A percentile compares a stretch with the other conserved stretches of the same genome.
Evolutionary conservation across 495 filamentous ascomycete genomes (phyloP).

Genomic region (Neurospora tetrasperma): DNA sequence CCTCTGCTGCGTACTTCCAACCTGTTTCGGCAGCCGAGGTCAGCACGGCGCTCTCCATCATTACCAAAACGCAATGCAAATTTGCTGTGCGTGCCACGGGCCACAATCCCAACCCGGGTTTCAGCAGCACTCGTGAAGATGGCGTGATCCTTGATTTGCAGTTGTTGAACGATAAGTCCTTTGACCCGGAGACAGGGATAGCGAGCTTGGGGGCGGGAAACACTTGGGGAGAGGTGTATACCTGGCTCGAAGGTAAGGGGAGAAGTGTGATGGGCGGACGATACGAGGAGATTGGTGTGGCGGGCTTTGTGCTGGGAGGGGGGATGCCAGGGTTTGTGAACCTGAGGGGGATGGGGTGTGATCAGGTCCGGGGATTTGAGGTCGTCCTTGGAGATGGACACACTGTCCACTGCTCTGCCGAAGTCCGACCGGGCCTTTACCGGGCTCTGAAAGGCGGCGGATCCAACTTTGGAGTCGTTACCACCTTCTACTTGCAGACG

Average conservation of each 20-base stretch:
- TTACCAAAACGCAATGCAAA: not conserved
- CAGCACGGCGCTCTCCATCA: not conserved
- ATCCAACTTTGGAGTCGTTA: constrained; percentile 56
- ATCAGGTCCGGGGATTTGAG: constrained; percentile 43
- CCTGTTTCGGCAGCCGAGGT: not conserved
- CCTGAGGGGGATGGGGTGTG: constrained; percentile 38
- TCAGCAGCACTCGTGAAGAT: not conserved
- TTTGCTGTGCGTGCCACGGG: not conserved
- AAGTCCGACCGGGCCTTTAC: constrained; percentile 35
- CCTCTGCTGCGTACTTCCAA: not conserved
- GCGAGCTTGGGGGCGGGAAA: not conserved
- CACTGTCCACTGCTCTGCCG: constrained; percentile 24
- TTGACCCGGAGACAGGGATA: not conserved
- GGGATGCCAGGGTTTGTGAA: constrained; percentile 40
- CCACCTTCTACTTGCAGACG: constrained; percentile 28
- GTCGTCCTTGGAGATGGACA: constrained; percentile 31
- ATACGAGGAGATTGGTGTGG: constrained; percentile 42
- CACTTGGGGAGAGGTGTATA: constrained; percentile 30
- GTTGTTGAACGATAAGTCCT: not conserved
- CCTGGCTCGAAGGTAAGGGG: constrained; percentile 29
- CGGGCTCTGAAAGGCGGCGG: constrained; percentile 45
- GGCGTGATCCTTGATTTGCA: not conserved
- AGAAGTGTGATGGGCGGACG: constrained; percentile 44
- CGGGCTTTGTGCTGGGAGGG: constrained; percentile 46
- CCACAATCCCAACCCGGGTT: not conserved